A percentile compares a stretch with the other conserved stretches of the same genome.
Conservation (phyloP, 139 green algal species). For the Micromonas pusilla region DNA sequence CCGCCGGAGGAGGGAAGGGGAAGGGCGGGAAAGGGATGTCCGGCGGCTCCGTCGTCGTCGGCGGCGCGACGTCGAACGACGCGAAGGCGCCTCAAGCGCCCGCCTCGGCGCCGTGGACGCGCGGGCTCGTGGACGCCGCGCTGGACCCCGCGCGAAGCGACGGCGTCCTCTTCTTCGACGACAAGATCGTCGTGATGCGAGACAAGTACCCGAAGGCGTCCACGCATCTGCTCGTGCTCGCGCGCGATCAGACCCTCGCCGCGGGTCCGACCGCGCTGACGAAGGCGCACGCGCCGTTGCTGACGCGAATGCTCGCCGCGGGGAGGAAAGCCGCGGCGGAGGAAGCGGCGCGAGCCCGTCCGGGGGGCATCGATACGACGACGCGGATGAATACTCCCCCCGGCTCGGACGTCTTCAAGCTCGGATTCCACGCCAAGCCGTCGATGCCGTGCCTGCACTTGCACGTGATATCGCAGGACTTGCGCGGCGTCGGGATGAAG, state of each 20-base stretch:
- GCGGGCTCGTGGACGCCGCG: not conserved
- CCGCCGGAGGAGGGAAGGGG: not conserved
- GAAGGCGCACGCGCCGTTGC: not conserved
- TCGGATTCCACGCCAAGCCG: conserved; percentile 5
- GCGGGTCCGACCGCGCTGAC: not conserved
- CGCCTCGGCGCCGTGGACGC: not conserved
- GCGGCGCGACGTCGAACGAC: not conserved
- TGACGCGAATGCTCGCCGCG: not conserved
- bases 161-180: not conserved
- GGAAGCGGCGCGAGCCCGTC: not conserved
- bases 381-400: not conserved
- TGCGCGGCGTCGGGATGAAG: not conserved
- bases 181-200: not conserved
- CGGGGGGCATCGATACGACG: not conserved
- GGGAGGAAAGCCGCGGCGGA: not conserved
- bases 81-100: not conserved
- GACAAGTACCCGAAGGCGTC: conserved; percentile 1
- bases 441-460: not conserved
- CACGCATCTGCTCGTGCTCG: not conserved
- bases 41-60: not conserved
- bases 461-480: not conserved
- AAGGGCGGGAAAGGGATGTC: too few species aligned
- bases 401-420: not conserved
- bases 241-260: not conserved
- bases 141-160: not conserved